Percentiles rank a stretch among this genome's conserved stretches.
Conservation (phyloP, 306 rosid species). For the Alnus rubra region DNA sequence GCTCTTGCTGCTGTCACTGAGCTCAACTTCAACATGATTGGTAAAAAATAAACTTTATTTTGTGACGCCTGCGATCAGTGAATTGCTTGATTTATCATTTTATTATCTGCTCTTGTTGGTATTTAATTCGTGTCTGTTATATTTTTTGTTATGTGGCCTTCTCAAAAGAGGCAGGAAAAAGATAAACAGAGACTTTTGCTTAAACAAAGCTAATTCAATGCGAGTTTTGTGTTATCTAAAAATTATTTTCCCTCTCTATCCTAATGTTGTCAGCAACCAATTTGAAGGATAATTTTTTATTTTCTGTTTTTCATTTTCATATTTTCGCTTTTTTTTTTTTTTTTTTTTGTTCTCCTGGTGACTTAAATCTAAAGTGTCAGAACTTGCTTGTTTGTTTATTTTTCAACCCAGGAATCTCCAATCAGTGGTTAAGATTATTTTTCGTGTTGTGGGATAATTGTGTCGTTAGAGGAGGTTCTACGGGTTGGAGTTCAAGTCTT, state of each 20-base stretch:
- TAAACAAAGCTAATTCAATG: not conserved
- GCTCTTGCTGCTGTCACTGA: slow-evolving; percentile 96
- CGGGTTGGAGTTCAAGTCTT: not conserved
- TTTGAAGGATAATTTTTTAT: not conserved
- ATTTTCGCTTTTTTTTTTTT: not conserved
- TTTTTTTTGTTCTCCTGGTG: not conserved
- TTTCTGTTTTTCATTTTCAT: not conserved
- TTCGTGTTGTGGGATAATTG: not conserved
- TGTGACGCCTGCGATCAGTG: not conserved
- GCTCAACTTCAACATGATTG: slow-evolving; percentile 96
- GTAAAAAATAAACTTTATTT: slow-evolving; percentile 40
- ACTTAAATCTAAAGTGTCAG: not conserved
- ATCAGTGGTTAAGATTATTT: not conserved
- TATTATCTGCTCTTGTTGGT: not conserved
- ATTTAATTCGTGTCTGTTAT: not conserved
- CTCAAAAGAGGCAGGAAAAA: not conserved
- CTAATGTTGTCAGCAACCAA: not conserved
- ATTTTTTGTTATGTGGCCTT: not conserved
- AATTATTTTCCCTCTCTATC: not conserved
- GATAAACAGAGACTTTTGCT: not conserved
- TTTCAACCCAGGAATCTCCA: not conserved
- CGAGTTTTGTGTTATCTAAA: not conserved
- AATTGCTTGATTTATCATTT: not conserved
- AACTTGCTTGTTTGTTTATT: not conserved
- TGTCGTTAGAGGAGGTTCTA: slow-evolving; percentile 5